Conservation (phyloP, 1,284 basidiomycete genomes). For the Tremellales sp. region DNA sequence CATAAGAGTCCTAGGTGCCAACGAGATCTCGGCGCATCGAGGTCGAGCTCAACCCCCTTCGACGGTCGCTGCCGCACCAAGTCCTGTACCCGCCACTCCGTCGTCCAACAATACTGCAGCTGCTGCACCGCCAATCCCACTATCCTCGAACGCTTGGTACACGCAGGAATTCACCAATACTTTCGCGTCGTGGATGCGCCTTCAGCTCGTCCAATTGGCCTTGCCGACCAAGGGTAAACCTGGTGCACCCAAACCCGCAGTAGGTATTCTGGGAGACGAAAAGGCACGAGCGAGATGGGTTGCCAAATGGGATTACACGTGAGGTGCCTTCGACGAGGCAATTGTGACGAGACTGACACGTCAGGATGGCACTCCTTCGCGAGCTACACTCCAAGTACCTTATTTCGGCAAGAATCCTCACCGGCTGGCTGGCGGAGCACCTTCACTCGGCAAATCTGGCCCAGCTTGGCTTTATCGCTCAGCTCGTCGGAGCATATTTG, state of each 20-base stretch:
- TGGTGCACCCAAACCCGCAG: slow-evolving; percentile 16
- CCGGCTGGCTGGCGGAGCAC: slow-evolving; percentile 78
- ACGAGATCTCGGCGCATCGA: slow-evolving; percentile 76
- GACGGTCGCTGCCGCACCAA: slow-evolving; percentile 22
- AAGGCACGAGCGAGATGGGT: slow-evolving; percentile 30
- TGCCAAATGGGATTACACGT: slow-evolving; percentile 43
- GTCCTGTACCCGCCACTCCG: slow-evolving; percentile 34
- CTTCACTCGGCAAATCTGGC: slow-evolving; percentile 72
- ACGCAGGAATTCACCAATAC: slow-evolving; percentile 85
- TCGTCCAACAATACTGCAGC: slow-evolving; percentile 43
- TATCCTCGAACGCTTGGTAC: slow-evolving; percentile 68
- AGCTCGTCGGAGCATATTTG: slow-evolving; percentile 73
- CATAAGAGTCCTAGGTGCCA: slow-evolving; percentile 87
- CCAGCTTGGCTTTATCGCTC: slow-evolving; percentile 74
- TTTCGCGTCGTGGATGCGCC: slow-evolving; percentile 82
- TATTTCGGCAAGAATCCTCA: slow-evolving; percentile 73
- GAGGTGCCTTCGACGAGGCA: slow-evolving; percentile 3
- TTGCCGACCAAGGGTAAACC: slow-evolving; percentile 65
- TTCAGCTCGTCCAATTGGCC: slow-evolving; percentile 78
- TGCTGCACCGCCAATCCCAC: slow-evolving; percentile 7
- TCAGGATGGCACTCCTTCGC: slow-evolving; percentile 67
- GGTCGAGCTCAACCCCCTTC: slow-evolving; percentile 30
- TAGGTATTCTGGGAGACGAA: slow-evolving; percentile 52
- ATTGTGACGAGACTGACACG: too few relatives aligned
- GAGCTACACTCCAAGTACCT: slow-evolving; percentile 76